Percentiles rank a stretch among this genome's conserved stretches.
These are phyloP conservation scores for Purshia tridentata DNA, from an alignment of 306 rosid genomes.

Conservation along the genomic window DNA sequence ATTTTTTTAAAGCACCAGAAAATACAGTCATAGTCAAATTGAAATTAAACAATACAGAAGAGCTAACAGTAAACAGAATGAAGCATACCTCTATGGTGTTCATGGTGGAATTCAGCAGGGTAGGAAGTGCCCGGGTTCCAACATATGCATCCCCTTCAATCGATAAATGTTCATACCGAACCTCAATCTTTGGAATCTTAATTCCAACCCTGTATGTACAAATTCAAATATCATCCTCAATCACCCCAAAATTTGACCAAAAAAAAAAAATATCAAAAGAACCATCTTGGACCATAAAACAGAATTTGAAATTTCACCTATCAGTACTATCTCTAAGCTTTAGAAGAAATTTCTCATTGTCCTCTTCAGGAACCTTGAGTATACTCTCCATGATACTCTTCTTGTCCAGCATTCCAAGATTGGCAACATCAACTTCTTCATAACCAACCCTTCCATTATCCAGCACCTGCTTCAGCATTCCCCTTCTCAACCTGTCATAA, in stretches of 20 bases:
- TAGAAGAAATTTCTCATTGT: constrained; percentile 52
- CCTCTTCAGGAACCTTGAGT: constrained; percentile 42
- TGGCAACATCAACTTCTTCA: constrained; percentile 43
- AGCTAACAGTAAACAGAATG: not conserved
- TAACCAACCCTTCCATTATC: constrained; percentile 29
- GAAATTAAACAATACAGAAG: not conserved
- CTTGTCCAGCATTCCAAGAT: constrained; percentile 42
- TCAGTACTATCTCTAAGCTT: constrained; percentile 50
- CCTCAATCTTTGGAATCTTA: constrained; percentile 56
- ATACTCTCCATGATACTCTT: constrained; percentile 41
- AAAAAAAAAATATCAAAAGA: not conserved
- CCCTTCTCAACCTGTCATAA: constrained; percentile 53
- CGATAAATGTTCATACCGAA: constrained; percentile 47
- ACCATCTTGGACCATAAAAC: not conserved
- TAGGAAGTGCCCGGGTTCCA: constrained; percentile 66
- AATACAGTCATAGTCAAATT: not conserved
- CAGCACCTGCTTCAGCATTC: constrained; percentile 37
- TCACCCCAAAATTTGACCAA: not conserved
- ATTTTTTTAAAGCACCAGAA: not conserved
- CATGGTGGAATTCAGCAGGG: constrained; percentile 46
- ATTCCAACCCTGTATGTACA: constrained; percentile 51
- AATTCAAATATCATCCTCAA: not conserved
- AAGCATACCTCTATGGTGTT: constrained; percentile 51
- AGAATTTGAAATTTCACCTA: constrained; percentile 22
- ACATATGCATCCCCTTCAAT: constrained; percentile 58